A percentile compares a stretch with the other conserved stretches of the same genome.
phyloP scores from a whole-genome alignment of 306 rosid genomes.

The Luffa acutangula region DNA sequence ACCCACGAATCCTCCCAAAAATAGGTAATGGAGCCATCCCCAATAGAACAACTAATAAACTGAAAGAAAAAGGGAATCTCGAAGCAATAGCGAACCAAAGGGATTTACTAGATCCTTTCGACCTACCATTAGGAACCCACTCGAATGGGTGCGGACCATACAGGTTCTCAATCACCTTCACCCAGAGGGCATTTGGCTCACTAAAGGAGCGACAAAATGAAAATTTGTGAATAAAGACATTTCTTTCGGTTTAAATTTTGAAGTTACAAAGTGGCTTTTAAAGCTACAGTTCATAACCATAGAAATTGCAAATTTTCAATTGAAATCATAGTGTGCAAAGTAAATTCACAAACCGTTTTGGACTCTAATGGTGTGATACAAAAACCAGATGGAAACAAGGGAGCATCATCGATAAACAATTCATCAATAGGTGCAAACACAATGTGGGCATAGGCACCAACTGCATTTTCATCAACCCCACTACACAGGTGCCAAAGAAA shows the following conservation, averaged over 20 bases:
- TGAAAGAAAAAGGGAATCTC: too few species aligned
- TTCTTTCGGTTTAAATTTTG: not conserved
- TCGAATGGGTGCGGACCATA: too few species aligned
- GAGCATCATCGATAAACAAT: conserved; percentile 92
- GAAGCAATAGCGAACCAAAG: too few species aligned
- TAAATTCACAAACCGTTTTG: conserved; percentile 41
- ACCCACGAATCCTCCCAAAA: too few species aligned
- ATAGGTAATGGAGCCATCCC: too few species aligned
- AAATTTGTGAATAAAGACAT: not conserved
- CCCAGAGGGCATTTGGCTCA: too few species aligned
- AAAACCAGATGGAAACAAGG: conserved; percentile 83
- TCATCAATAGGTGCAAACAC: conserved; percentile 97
- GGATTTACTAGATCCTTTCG: too few species aligned
- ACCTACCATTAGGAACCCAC: too few species aligned
- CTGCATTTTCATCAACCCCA: conserved; percentile 79
- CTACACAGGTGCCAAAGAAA: conserved; percentile 57
- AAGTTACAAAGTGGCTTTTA: not conserved
- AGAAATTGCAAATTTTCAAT: not conserved
- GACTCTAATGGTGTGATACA: conserved; percentile 90
- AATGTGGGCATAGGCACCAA: conserved; percentile 89
- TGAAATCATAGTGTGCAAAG: not conserved
- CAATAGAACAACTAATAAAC: too few species aligned
- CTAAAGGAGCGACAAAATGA: not conserved
- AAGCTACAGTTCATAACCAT: not conserved
- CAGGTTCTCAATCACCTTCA: too few species aligned